Evolutionary conservation across 345 rosid genomes (phyloP), one percentile per base, ranked within the genome.

Genomic region (Bruguiera gymnorhiza): DNA sequence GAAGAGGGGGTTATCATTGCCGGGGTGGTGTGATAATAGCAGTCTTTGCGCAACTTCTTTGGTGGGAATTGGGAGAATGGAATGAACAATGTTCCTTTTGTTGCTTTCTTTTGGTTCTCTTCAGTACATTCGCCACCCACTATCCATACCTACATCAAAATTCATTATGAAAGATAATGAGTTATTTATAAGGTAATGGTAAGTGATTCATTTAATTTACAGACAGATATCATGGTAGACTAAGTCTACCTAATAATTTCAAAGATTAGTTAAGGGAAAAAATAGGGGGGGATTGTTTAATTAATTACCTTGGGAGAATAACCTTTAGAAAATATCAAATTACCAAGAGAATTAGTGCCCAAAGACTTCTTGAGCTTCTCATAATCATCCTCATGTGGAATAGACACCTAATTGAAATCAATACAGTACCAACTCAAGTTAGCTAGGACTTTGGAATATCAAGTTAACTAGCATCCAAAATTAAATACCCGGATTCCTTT

Each of bases 11-110:
- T 76, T 6, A 48, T 48, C 91, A 91, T 79, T 30, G 93, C 91
- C 1, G 95, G 97, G 48, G 88, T 86, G 29, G 57, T 61, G 70
- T 86, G 85, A 75, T 89, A 89, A 63, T 68, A 65, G 77, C 95
- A 91, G 72, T 89, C 86, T 7, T 72, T 77, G 6, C 91, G 76
- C 21, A 67, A 0, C 70, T 81, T 65, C 32, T 65, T 78, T 0
- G 83, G 88, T 52, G 95, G 90, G 57, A 89, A 82, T 8, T 82
- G 93, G 2, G 95, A 82, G 77, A 86, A 82, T 2, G 97, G 96
- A 66, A 91, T 79, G 70, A 87, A 89, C 0, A 75, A 6, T 7
- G 96, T 83, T 71, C 91, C 89, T 71, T 75, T 60, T 55, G 62
- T 55, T 16, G 96, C 97, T 73, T 82, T 79, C 67, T 48, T 67